Base-by-base conservation (phyloP, 352 stramenopile genomes). In the Phytophthora crassamura region DNA sequence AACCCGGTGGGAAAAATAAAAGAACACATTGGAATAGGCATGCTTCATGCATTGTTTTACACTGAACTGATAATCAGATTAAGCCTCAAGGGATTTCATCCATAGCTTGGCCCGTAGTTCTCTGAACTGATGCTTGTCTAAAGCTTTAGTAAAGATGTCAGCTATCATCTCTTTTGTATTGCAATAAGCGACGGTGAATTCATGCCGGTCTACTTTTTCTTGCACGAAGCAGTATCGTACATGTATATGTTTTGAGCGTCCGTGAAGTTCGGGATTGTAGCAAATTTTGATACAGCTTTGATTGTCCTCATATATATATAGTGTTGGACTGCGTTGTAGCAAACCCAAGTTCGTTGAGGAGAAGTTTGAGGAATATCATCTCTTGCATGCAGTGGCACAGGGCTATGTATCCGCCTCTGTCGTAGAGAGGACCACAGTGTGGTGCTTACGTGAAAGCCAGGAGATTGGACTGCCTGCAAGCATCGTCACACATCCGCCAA, bases 191-290 rank as follows among this genome's bases (percentile, higher is more conserved):
- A 73, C 47, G 1, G 5, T 16, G 10, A 78, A 72, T 30, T 64
- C 49, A 12, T 64, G 55, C 22, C 53, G 35, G 22, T 76, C 64
- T 2, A 71, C 53, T 36, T 78, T 73, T 20, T 77, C 62, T 64
- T 75, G 71, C 0, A 77, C 49, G 33, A 79, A 80, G n/a, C 16
- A 22, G 32, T 79, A 82, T n/a, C 67, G 33, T 28, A 79, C 43
- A 18, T 79, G 62, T 16, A 73, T 79, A 49, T 75, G 70, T 22
- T 79, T 77, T 15, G 55, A 66, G 7, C 46, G 48, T 5, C 42
- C 69, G 64, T 75, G 74, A 10, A 72, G 39, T 34, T 72, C 61
- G 11, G 58, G 59, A 41, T 74, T 77, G 35, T 72, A 74, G 0
- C 56, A 47, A 0, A 77, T 43, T 45, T 76, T 64, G 33, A 82